A percentile compares a stretch with the other conserved stretches of the same genome.
These are phyloP conservation scores for Trebouxiophyceae sp. DNA, from an alignment of 163 green algal genomes.

Conservation along the genomic window DNA sequence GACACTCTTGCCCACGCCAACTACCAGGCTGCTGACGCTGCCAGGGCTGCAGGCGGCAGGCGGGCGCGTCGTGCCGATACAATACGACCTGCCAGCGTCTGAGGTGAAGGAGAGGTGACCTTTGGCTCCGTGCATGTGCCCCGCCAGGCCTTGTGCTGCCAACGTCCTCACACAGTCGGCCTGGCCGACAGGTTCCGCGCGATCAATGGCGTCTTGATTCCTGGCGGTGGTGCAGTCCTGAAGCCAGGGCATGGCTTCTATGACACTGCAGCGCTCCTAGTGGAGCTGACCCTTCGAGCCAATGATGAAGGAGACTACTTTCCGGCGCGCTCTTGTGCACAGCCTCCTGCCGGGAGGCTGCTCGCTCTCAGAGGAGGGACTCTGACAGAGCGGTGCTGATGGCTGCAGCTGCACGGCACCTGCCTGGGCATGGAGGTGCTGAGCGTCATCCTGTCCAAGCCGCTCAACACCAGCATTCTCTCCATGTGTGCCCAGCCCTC, in stretches of 20 bases:
- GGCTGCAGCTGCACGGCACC: conserved; percentile 61
- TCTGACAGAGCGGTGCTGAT: neutral
- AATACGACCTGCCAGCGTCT: conserved; percentile 58
- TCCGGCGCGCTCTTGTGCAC: conserved; percentile 41
- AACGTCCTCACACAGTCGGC: neutral
- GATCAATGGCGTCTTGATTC: conserved; percentile 76
- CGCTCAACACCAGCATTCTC: conserved; percentile 33
- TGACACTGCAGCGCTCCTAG: conserved; percentile 50
- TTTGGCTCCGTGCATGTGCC: neutral
- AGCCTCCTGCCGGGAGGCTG: neutral
- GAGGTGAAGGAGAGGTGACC: conserved; percentile 36
- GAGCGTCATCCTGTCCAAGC: conserved; percentile 38
- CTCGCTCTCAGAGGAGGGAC: neutral
- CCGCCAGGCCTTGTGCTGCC: neutral
- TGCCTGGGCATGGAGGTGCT: conserved; percentile 81
- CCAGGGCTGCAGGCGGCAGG: conserved; percentile 43
- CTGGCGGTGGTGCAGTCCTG: conserved; percentile 60
- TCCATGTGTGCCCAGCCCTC: conserved; percentile 21
- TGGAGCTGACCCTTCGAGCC: conserved; percentile 54
- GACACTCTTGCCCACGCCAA: neutral
- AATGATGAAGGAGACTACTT: conserved; percentile 80
- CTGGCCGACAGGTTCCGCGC: conserved; percentile 30
- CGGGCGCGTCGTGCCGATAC: conserved; percentile 64
- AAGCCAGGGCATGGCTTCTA: conserved; percentile 62
- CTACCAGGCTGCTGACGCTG: neutral